Evolutionary conservation across 495 filamentous ascomycete species (phyloP).

Genomic region (Echria macrotheca): DNA sequence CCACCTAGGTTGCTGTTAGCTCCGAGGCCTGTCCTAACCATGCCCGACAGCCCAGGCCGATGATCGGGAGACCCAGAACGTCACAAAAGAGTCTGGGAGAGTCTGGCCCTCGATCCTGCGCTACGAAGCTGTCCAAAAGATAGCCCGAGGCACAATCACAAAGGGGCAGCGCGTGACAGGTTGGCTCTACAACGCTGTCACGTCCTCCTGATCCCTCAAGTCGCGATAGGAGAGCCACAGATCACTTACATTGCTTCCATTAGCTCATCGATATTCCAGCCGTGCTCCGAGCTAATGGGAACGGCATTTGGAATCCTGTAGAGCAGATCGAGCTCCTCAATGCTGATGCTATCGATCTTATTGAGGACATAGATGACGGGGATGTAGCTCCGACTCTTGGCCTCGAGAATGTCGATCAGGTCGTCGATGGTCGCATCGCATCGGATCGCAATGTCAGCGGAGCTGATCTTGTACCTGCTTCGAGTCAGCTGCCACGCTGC

Average conservation of each 20-base stretch:
- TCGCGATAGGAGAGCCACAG: too few relatives aligned
- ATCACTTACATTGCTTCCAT: constrained; percentile 81
- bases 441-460: constrained; percentile 95
- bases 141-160: too few relatives aligned
- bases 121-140: too few relatives aligned
- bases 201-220: too few relatives aligned
- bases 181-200: too few relatives aligned
- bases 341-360: constrained; percentile 97
- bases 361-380: constrained; percentile 97
- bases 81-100: too few relatives aligned
- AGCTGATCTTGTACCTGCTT: constrained; percentile 73
- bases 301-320: constrained; percentile 96
- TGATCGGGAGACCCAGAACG: too few relatives aligned
- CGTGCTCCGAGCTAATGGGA: constrained; percentile 95
- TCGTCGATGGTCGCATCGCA: constrained; percentile 85
- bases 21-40: too few relatives aligned
- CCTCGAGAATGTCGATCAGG: constrained; percentile 91
- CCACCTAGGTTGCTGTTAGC: constrained; percentile 51
- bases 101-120: too few relatives aligned
- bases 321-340: constrained; percentile 91
- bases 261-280: constrained; percentile 97
- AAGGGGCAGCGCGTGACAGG: too few relatives aligned
- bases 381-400: constrained; percentile 92
- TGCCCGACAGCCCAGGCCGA: too few relatives aligned
- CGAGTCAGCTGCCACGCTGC: constrained; percentile 2